Conservation (phyloP, 75 land plant species). For the Pinus albicaulis region DNA sequence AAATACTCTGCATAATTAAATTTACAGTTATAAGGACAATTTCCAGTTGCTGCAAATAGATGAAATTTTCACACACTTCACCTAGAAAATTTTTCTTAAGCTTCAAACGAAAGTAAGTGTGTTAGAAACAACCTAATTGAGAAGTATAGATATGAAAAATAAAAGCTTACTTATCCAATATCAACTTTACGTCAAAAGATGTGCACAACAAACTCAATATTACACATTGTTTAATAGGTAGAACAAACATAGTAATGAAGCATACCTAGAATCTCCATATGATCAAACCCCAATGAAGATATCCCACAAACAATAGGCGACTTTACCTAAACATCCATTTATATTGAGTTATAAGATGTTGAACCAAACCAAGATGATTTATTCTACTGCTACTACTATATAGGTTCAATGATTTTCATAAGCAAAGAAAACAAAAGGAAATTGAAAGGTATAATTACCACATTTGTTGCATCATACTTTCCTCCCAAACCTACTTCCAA, state of each 20-base stretch:
- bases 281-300: conserved; percentile 85
- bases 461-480: conserved; percentile 75
- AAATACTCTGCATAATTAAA: too few relatives aligned
- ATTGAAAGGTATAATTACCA: conserved; percentile 41
- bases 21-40: too few relatives aligned
- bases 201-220: background rate
- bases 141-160: background rate
- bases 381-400: background rate
- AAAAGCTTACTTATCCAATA: background rate
- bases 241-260: background rate
- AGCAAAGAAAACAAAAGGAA: background rate
- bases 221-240: background rate
- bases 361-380: background rate
- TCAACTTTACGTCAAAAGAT: background rate
- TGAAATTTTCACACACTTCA: too few relatives aligned
- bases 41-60: too few relatives aligned
- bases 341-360: background rate
- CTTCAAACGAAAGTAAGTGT: too few relatives aligned
- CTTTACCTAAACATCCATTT: conserved; percentile 45
- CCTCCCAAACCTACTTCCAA: conserved; percentile 95
- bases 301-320: conserved; percentile 86
- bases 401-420: background rate
- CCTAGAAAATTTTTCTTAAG: too few relatives aligned
- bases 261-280: conserved; percentile 77
- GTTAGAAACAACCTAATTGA: background rate